These are phyloP conservation scores for Rosa lucieae DNA, from an alignment of 306 rosid species.

Conservation along the genomic window DNA sequence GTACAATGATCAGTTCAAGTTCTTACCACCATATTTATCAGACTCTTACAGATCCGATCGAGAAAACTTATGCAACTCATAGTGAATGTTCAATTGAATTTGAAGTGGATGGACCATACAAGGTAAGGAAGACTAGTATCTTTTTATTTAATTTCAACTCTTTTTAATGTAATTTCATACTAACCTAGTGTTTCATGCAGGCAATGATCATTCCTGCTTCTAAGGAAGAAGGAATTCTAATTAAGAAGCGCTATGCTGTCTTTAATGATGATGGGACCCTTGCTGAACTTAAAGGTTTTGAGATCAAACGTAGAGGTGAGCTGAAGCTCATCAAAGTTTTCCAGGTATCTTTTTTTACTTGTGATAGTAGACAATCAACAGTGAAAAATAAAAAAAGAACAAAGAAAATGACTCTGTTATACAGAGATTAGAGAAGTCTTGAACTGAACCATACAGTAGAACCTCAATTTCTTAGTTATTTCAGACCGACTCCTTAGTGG, in stretches of 20 bases:
- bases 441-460: background rate
- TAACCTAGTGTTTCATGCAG: slow-evolving; percentile 37
- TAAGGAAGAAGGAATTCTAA: slow-evolving; percentile 94
- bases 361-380: background rate
- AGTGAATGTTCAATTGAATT: slow-evolving; percentile 99
- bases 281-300: slow-evolving; percentile 98
- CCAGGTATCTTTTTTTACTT: slow-evolving; percentile 61
- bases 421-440: background rate
- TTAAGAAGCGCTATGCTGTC: slow-evolving; percentile 98
- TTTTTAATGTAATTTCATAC: slow-evolving; percentile 13
- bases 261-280: slow-evolving; percentile 97
- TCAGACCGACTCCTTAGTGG: background rate
- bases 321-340: slow-evolving; percentile 97
- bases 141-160: slow-evolving; percentile 3
- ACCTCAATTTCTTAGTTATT: background rate
- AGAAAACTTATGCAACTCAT: slow-evolving; percentile 69
- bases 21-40: slow-evolving; percentile 41
- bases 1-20: slow-evolving; percentile 24
- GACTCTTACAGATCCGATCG: slow-evolving; percentile 70
- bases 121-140: slow-evolving; percentile 47
- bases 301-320: slow-evolving; percentile 99
- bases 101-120: slow-evolving; percentile 99
- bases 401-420: background rate
- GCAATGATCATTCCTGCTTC: slow-evolving; percentile 99
- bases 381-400: background rate